These are phyloP conservation scores for Arachnomyces sp. DNA, from an alignment of 2,329 filamentous ascomycete species.

Conservation along the genomic window DNA sequence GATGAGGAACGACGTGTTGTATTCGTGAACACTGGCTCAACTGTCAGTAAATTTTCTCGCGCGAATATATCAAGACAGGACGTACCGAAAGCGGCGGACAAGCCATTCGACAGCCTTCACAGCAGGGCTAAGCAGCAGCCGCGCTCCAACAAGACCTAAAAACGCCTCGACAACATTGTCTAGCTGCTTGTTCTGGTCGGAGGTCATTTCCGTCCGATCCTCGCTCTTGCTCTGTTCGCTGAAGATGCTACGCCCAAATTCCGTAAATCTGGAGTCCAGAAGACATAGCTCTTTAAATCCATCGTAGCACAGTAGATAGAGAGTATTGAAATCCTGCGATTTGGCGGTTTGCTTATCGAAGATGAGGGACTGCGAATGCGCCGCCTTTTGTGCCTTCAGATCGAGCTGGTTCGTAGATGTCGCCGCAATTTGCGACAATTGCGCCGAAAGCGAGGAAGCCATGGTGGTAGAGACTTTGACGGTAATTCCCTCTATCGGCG, in stretches of 20 bases:
- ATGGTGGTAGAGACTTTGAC: conserved; percentile 44
- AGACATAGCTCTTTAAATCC: conserved; percentile 87
- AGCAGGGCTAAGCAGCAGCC: conserved; percentile 74
- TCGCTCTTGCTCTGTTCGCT: conserved; percentile 86
- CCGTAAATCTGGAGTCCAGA: conserved; percentile 68
- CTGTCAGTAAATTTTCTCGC: neutral
- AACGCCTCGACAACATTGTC: conserved; percentile 73
- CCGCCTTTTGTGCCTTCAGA: conserved; percentile 82
- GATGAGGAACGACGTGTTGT: conserved; percentile 70
- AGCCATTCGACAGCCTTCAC: conserved; percentile 94
- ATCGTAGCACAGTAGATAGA: conserved; percentile 79
- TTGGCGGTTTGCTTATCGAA: conserved; percentile 81
- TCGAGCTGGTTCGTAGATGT: conserved; percentile 86
- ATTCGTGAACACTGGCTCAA: conserved; percentile 67
- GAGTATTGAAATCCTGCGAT: conserved; percentile 78
- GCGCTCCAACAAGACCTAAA: conserved; percentile 66
- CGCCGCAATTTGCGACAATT: conserved; percentile 85
- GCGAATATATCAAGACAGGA: conserved; percentile 15
- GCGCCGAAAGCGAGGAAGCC: conserved; percentile 80
- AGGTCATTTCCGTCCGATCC: conserved; percentile 77
- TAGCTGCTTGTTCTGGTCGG: conserved; percentile 71
- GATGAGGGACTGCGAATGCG: conserved; percentile 89
- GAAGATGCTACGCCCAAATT: conserved; percentile 73
- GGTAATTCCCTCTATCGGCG: conserved; percentile 6
- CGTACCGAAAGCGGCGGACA: conserved; percentile 77